A percentile compares a stretch with the other conserved stretches of the same genome.
phyloP scores from a whole-genome alignment of 2,329 filamentous ascomycete species.

The Stemphylium beticola region DNA sequence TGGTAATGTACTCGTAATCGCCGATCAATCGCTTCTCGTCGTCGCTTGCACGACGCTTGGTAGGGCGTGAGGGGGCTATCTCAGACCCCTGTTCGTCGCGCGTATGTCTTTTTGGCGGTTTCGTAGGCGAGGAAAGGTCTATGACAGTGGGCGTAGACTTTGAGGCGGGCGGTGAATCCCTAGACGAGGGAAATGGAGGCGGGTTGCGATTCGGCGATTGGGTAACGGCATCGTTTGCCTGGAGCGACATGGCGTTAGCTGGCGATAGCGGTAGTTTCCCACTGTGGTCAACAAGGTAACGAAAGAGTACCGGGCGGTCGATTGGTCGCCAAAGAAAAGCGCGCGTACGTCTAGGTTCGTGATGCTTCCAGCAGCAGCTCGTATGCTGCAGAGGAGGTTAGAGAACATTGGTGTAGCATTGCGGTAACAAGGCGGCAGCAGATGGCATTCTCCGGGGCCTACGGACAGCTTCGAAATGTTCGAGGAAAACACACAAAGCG shows the following conservation, averaged over 20 bases:
- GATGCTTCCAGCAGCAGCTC: constrained; percentile 9
- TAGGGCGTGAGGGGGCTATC: neutral
- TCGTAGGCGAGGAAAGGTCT: constrained; percentile 21
- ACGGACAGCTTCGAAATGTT: neutral
- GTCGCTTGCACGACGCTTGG: constrained; percentile 7
- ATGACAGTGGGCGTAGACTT: constrained; percentile 1
- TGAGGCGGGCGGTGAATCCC: constrained; percentile 6
- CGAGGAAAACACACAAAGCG: constrained; percentile 8
- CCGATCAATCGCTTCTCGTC: constrained; percentile 24
- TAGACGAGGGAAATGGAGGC: constrained; percentile 10
- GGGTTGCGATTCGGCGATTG: constrained; percentile 5
- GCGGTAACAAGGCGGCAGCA: constrained; percentile 4
- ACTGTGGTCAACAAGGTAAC: neutral
- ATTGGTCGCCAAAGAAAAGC: constrained; percentile 4
- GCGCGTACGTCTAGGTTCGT: constrained; percentile 14
- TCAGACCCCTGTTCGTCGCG: neutral
- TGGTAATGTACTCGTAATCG: constrained; percentile 20
- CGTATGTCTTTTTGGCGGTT: neutral
- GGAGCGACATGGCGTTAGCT: constrained; percentile 26
- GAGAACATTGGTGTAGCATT: constrained; percentile 17
- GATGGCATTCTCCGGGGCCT: constrained; percentile 10
- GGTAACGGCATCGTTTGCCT: constrained; percentile 29
- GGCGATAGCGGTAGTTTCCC: neutral
- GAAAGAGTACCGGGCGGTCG: neutral
- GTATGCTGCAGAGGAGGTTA: constrained; percentile 6